Evolutionary conservation across 768 basidiomycete genomes (phyloP).

Genomic region (Pleurotus cornucopiae): DNA sequence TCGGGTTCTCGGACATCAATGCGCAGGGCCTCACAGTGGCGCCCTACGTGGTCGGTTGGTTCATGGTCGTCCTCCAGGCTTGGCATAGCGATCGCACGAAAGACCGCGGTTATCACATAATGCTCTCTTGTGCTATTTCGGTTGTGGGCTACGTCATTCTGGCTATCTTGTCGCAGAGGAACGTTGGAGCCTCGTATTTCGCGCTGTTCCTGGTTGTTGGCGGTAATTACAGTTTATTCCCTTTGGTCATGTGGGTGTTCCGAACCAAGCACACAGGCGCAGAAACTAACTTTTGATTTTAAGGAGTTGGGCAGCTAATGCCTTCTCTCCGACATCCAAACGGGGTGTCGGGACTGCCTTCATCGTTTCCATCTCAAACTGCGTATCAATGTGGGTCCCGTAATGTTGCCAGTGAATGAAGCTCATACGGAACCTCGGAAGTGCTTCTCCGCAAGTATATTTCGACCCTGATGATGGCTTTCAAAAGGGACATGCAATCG

Average conservation of each 20-base stretch:
- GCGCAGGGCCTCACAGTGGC: slow-evolving; percentile 58
- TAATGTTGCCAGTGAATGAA: not conserved
- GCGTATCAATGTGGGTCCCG: slow-evolving; percentile 46
- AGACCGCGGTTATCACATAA: slow-evolving; percentile 55
- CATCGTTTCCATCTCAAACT: slow-evolving; percentile 56
- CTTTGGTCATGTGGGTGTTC: slow-evolving; percentile 48
- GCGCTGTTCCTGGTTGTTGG: slow-evolving; percentile 54
- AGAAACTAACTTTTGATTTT: not conserved
- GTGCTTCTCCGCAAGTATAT: slow-evolving; percentile 54
- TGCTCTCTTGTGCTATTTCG: slow-evolving; percentile 41
- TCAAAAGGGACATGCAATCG: slow-evolving; percentile 51
- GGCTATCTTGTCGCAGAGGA: slow-evolving; percentile 45
- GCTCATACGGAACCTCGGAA: slow-evolving; percentile 13
- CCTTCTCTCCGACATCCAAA: slow-evolving; percentile 56
- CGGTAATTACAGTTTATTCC: slow-evolving; percentile 52
- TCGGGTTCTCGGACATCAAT: slow-evolving; percentile 53
- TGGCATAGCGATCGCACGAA: slow-evolving; percentile 51
- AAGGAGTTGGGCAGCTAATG: slow-evolving; percentile 60
- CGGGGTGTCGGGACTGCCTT: slow-evolving; percentile 58
- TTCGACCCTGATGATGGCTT: slow-evolving; percentile 47
- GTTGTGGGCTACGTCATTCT: slow-evolving; percentile 53
- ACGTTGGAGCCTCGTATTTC: slow-evolving; percentile 51
- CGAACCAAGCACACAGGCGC: not conserved
- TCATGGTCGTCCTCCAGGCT: slow-evolving; percentile 49
- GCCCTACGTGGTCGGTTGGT: slow-evolving; percentile 53